A percentile compares a stretch with the other conserved stretches of the same genome.
Evolutionary conservation across 345 rosid genomes (phyloP).

Genomic region (Angophora floribunda): DNA sequence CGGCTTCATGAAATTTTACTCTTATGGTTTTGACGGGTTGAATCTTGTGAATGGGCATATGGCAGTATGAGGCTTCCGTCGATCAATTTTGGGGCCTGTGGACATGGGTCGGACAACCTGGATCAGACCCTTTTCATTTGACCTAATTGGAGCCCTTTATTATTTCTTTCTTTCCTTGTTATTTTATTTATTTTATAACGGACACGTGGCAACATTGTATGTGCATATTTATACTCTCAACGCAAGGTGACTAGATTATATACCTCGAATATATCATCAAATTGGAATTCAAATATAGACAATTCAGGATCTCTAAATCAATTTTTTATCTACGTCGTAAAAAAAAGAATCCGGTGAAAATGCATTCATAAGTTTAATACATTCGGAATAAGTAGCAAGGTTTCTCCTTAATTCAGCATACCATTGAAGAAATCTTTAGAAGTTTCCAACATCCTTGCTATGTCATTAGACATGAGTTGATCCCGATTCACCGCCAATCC

Average conservation of each 20-base stretch:
- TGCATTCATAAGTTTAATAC: background rate
- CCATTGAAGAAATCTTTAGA: background rate
- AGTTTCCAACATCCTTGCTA: rapidly evolving
- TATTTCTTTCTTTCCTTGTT: too few species aligned
- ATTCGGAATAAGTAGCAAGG: background rate
- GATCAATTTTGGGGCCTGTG: too few species aligned
- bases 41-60: too few species aligned
- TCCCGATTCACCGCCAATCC: too few species aligned
- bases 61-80: too few species aligned
- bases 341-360: background rate
- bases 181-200: background rate
- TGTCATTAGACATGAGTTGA: background rate
- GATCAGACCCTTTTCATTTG: too few species aligned
- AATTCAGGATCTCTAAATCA: background rate
- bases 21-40: background rate
- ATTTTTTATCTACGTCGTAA: background rate
- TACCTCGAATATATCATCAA: background rate
- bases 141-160: too few species aligned
- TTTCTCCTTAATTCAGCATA: background rate
- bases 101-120: too few species aligned
- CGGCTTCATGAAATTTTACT: too few species aligned
- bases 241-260: background rate
- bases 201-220: background rate
- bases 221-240: background rate
- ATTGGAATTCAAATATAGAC: background rate